Evolutionary conservation across 345 rosid species (phyloP).

Genomic region (Melaleuca alternifolia): DNA sequence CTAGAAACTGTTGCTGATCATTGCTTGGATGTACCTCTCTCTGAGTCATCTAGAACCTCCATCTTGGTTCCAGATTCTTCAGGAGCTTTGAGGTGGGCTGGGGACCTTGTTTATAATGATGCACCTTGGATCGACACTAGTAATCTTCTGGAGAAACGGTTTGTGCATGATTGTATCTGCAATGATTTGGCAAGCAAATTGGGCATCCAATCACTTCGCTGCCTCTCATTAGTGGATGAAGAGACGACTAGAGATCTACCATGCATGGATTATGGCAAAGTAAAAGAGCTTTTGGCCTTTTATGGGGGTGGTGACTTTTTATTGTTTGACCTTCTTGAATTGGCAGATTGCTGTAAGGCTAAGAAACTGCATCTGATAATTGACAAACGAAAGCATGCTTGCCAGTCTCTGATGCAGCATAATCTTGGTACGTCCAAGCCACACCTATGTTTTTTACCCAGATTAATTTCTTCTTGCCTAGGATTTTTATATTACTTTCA

Average conservation of each 20-base stretch:
- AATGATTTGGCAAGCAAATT: slow-evolving; percentile 75
- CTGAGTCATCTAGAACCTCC: slow-evolving; percentile 39
- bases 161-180: slow-evolving; percentile 74
- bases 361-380: slow-evolving; percentile 61
- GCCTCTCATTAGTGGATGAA: slow-evolving; percentile 71
- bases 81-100: slow-evolving; percentile 46
- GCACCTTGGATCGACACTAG: slow-evolving; percentile 94
- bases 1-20: slow-evolving; percentile 84
- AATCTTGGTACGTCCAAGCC: slow-evolving; percentile 47
- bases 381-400: slow-evolving; percentile 89
- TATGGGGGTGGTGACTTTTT: slow-evolving; percentile 71
- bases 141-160: slow-evolving; percentile 50
- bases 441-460: not conserved
- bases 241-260: slow-evolving; percentile 83
- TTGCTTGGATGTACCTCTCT: slow-evolving; percentile 34
- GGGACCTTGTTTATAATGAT: slow-evolving; percentile 79
- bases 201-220: slow-evolving; percentile 82
- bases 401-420: slow-evolving; percentile 85
- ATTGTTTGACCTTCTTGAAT: slow-evolving; percentile 89
- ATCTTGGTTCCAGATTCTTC: slow-evolving; percentile 66
- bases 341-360: slow-evolving; percentile 92
- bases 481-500: not conserved
- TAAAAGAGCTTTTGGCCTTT: slow-evolving; percentile 63
- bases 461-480: not conserved
- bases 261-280: slow-evolving; percentile 75